phyloP scores from a whole-genome alignment of 2,329 filamentous ascomycete genomes.

The Podosphaera xanthii region DNA sequence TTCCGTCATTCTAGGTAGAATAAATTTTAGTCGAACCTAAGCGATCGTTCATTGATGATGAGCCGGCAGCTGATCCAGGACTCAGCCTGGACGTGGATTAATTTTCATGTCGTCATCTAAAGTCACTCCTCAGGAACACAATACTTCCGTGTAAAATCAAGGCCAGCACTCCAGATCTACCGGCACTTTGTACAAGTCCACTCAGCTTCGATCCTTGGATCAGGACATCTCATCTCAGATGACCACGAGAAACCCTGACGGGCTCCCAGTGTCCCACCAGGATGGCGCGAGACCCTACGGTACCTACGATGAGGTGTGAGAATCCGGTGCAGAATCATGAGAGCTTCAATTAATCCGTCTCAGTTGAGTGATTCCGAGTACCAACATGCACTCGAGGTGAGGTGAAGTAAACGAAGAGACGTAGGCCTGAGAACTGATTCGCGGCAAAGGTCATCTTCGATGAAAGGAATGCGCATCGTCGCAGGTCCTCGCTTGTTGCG shows the following conservation, averaged over 20 bases:
- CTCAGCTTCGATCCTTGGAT: background rate
- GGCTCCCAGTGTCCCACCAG: constrained; percentile 7
- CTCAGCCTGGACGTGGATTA: no score
- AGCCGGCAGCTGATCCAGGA: no score
- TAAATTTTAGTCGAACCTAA: no score
- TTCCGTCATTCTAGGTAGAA: no score
- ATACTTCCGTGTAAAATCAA: constrained; percentile 2
- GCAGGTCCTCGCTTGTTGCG: constrained; percentile 41
- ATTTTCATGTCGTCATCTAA: no score
- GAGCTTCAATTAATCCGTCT: constrained; percentile 10
- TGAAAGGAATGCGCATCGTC: constrained; percentile 32
- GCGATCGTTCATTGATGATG: no score
- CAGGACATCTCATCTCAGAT: background rate
- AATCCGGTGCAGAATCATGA: background rate
- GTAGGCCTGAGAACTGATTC: background rate
- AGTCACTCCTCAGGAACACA: background rate
- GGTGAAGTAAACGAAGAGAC: background rate
- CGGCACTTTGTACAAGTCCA: background rate
- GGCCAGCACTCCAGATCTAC: constrained; percentile 8
- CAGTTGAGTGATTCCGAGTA: constrained; percentile 14
- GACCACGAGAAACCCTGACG: background rate
- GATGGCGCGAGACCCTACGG: background rate
- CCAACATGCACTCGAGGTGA: constrained; percentile 23
- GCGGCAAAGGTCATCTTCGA: constrained; percentile 35
- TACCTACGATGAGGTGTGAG: constrained; percentile 8